A percentile compares a stretch with the other conserved stretches of the same genome.
Conservation (phyloP, 2,329 filamentous ascomycete species). For the Curvularia hawaiiensis region DNA sequence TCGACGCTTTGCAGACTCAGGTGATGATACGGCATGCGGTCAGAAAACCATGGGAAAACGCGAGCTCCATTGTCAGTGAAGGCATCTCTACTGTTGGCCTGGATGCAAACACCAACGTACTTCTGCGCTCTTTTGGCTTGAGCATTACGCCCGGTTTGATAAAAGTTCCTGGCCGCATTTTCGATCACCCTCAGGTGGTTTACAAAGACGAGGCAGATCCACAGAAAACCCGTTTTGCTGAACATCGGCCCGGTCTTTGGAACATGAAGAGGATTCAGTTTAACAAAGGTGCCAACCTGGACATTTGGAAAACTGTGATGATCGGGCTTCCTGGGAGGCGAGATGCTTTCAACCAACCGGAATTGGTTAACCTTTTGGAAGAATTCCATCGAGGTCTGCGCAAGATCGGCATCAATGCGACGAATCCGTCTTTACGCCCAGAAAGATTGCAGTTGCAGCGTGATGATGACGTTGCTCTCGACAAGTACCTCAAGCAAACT, state of each 20-base stretch:
- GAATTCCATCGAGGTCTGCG: slow-evolving; percentile 18
- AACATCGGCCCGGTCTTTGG: slow-evolving; percentile 63
- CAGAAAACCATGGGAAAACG: slow-evolving; percentile 33
- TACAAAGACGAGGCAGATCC: slow-evolving; percentile 54
- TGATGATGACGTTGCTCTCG: slow-evolving; percentile 14
- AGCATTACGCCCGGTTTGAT: slow-evolving; percentile 64
- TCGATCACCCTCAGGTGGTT: slow-evolving; percentile 62
- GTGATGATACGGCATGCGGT: slow-evolving; percentile 36
- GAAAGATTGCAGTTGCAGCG: slow-evolving; percentile 10
- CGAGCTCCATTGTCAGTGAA: slow-evolving; percentile 20
- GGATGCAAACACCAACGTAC: slow-evolving; percentile 18
- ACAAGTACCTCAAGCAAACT: slow-evolving; percentile 1
- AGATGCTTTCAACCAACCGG: slow-evolving; percentile 12
- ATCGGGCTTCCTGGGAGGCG: slow-evolving; percentile 12
- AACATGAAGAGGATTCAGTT: slow-evolving; percentile 32
- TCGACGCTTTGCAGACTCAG: slow-evolving; percentile 29
- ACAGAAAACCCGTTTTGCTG: slow-evolving; percentile 29
- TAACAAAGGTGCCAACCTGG: slow-evolving; percentile 11
- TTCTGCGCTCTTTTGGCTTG: slow-evolving; percentile 62
- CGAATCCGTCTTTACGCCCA: slow-evolving; percentile 3
- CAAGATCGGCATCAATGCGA: slow-evolving; percentile 18
- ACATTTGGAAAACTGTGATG: slow-evolving; percentile 22
- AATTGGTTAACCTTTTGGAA: slow-evolving; percentile 6
- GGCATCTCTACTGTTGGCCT: slow-evolving; percentile 24
- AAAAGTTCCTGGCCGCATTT: slow-evolving; percentile 71